Evolutionary conservation across 345 rosid species (phyloP).

Genomic region (Pseudoturritis turrita): DNA sequence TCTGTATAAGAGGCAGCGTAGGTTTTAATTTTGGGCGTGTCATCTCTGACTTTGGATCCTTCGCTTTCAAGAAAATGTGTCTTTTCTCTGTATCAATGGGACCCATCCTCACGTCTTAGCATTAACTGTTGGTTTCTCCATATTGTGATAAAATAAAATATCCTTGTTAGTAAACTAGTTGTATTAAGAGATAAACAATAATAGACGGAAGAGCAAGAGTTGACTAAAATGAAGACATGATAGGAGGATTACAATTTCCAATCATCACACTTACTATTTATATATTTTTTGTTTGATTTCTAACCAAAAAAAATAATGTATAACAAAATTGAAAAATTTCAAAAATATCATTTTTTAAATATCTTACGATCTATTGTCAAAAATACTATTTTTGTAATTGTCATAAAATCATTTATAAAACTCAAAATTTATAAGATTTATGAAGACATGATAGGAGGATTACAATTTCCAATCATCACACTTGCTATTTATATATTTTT

Average conservation of each 20-base stretch:
- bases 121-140: background rate
- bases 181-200: background rate
- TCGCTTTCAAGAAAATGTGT: background rate
- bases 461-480: too few relatives aligned
- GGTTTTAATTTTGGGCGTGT: background rate
- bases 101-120: constrained; percentile 21
- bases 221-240: background rate
- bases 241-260: background rate
- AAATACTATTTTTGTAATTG: too few relatives aligned
- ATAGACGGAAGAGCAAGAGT: background rate
- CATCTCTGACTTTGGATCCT: constrained; percentile 25
- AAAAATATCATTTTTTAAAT: too few relatives aligned
- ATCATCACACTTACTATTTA: background rate
- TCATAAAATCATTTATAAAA: too few relatives aligned
- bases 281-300: background rate
- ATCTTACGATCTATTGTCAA: too few relatives aligned
- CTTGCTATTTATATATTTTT: too few relatives aligned
- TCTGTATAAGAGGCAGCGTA: background rate
- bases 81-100: background rate
- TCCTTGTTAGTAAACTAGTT: background rate
- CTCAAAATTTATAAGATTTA: too few relatives aligned
- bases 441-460: too few relatives aligned
- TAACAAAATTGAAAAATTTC: background rate
- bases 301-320: background rate
- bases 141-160: background rate